Conservation (phyloP, 177 flowering plant species). For the Vitis hybrid region DNA sequence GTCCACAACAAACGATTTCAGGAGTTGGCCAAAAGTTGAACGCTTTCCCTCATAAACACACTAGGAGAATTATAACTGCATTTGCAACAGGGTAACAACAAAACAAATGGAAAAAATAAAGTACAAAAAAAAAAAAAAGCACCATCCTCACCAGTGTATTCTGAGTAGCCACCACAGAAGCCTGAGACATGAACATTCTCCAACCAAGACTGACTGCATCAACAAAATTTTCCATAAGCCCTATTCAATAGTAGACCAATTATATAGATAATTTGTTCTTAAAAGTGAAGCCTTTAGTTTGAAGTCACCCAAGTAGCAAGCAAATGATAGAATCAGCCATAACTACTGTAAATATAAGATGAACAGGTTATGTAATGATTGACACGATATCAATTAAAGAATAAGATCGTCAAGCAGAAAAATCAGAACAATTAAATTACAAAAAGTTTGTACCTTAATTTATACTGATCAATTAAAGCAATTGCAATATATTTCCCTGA, state of each 20-base stretch:
- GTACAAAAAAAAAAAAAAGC: too few species aligned
- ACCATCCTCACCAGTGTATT: conserved; percentile 61
- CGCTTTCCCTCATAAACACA: too few species aligned
- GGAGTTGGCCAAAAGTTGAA: too few species aligned
- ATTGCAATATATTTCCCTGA: conserved; percentile 81
- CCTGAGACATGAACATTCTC: conserved; percentile 55
- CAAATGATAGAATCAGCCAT: too few species aligned
- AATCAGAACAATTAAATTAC: not conserved
- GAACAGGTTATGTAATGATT: too few species aligned
- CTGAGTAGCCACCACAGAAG: conserved; percentile 33
- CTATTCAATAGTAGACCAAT: not conserved
- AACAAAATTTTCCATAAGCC: conserved; percentile 12
- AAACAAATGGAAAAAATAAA: too few species aligned
- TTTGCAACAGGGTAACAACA: too few species aligned
- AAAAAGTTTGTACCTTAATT: conserved; percentile 48
- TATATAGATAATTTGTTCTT: not conserved
- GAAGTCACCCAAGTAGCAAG: not conserved
- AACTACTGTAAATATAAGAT: too few species aligned
- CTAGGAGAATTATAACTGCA: too few species aligned
- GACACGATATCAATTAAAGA: too few species aligned
- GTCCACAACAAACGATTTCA: too few species aligned
- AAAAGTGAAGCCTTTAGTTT: not conserved
- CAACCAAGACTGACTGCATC: conserved; percentile 56
- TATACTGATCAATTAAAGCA: conserved; percentile 84
- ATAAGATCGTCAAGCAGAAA: not conserved